A percentile compares a stretch with the other conserved stretches of the same genome.
Conservation (phyloP, 768 basidiomycete genomes). For the Nidula microcarpa region DNA sequence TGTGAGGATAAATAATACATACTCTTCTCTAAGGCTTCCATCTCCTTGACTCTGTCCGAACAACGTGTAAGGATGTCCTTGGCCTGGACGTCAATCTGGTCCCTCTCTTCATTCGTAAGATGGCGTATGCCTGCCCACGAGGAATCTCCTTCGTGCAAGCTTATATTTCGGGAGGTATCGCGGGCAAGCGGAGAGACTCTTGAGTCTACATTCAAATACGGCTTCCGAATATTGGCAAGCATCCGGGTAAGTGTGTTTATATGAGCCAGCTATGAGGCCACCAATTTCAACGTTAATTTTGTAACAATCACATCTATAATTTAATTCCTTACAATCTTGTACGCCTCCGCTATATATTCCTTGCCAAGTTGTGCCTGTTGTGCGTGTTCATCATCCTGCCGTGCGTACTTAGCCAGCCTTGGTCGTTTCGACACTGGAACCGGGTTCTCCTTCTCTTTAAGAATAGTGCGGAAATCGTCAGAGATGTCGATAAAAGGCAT, state of each 20-base stretch:
- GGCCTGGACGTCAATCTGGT: constrained; percentile 93
- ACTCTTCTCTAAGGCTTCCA: constrained; percentile 92
- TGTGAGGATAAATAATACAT: constrained; percentile 24
- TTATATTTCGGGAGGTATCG: constrained; percentile 49
- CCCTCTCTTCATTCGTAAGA: constrained; percentile 87
- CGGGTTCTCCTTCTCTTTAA: constrained; percentile 42
- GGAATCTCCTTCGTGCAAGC: constrained; percentile 42
- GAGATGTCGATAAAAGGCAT: constrained; percentile 67
- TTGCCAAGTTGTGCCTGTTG: constrained; percentile 46
- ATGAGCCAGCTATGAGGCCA: constrained; percentile 56
- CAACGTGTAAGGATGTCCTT: constrained; percentile 83
- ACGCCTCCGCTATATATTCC: constrained; percentile 73
- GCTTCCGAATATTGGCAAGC: constrained; percentile 72
- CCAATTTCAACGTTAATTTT: neutral
- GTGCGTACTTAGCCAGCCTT: constrained; percentile 32
- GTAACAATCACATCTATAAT: neutral
- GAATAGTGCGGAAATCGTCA: constrained; percentile 50
- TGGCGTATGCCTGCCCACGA: constrained; percentile 65
- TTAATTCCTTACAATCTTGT: constrained; percentile 51
- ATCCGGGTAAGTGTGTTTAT: constrained; percentile 68
- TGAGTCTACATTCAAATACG: constrained; percentile 82
- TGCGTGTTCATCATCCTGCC: constrained; percentile 29
- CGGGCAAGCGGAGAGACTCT: constrained; percentile 48
- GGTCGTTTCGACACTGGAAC: constrained; percentile 47
- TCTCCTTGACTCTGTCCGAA: constrained; percentile 80